These are phyloP conservation scores for Agaricus subrufescens DNA, from an alignment of 768 basidiomycete genomes.

Conservation along the genomic window DNA sequence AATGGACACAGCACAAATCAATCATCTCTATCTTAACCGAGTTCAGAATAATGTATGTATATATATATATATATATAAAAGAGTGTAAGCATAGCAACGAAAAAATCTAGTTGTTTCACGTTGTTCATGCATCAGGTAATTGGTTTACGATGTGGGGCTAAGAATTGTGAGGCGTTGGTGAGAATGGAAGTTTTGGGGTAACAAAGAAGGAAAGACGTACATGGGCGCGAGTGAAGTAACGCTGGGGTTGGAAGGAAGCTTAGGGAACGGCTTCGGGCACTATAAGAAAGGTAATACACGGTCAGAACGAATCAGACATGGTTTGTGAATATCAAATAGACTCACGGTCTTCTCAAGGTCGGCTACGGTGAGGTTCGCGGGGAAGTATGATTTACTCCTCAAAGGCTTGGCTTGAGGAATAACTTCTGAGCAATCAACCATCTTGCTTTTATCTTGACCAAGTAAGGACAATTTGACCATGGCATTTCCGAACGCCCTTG, in stretches of 20 bases:
- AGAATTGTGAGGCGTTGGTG: not conserved
- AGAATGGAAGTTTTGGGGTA: not conserved
- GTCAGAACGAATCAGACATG: no score
- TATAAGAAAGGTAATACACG: not conserved
- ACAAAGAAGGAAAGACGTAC: not conserved
- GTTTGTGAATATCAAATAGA: not conserved
- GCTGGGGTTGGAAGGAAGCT: constrained; percentile 1
- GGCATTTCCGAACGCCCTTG: constrained; percentile 31
- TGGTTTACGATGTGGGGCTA: not conserved
- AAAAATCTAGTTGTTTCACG: not conserved
- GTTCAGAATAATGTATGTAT: not conserved
- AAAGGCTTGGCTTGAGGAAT: constrained; percentile 27
- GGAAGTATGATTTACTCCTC: not conserved
- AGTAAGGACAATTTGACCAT: constrained; percentile 40
- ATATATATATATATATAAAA: not conserved
- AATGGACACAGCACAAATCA: no score
- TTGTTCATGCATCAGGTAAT: not conserved
- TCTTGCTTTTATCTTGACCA: constrained; percentile 30
- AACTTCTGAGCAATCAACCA: constrained; percentile 43
- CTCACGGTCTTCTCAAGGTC: constrained; percentile 3
- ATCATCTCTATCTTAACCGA: no score
- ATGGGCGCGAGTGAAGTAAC: constrained; percentile 3
- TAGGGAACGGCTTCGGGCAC: constrained; percentile 7
- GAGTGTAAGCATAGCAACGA: not conserved
- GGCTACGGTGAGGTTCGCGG: not conserved